Conservation (phyloP, 1,284 basidiomycete genomes). For the Ustilago bromivora region DNA sequence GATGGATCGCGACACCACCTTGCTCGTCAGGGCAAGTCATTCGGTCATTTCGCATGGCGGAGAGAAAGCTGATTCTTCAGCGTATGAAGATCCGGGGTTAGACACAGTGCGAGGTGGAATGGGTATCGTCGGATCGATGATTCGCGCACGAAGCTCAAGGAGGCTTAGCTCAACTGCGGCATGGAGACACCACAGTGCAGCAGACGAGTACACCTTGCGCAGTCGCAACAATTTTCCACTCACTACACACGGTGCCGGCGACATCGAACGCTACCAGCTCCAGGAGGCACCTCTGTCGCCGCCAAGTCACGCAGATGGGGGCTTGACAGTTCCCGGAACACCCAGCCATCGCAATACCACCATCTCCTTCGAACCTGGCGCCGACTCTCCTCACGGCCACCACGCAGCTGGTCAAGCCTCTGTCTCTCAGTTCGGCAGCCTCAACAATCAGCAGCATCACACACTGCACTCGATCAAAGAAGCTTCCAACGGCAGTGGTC, state of each 20-base stretch:
- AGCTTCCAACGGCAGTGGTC: constrained; percentile 32
- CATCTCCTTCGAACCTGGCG: constrained; percentile 51
- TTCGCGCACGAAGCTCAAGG: constrained; percentile 65
- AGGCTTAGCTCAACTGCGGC: constrained; percentile 47
- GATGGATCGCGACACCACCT: constrained; percentile 62
- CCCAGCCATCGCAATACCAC: constrained; percentile 32
- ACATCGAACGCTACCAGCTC: constrained; percentile 61
- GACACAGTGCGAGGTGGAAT: constrained; percentile 68
- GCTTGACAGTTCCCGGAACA: constrained; percentile 14
- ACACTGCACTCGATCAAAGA: constrained; percentile 40
- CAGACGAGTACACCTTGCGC: constrained; percentile 53
- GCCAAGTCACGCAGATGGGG: constrained; percentile 1
- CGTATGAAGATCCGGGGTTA: constrained; percentile 67
- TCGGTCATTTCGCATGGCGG: constrained; percentile 50
- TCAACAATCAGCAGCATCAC: constrained; percentile 5
- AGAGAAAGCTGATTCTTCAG: constrained; percentile 43
- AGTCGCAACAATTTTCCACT: constrained; percentile 41
- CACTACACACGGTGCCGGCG: constrained; percentile 39
- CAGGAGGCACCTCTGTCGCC: constrained; percentile 61
- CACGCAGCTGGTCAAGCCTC: constrained; percentile 26
- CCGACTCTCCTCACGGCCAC: constrained; percentile 53
- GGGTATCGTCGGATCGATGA: constrained; percentile 66
- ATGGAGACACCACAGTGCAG: constrained; percentile 51
- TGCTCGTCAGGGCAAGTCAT: constrained; percentile 63
- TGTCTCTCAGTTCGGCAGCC: constrained; percentile 25